phyloP scores from a whole-genome alignment of 129 eudicot species.

The Scalesia atractyloides region DNA sequence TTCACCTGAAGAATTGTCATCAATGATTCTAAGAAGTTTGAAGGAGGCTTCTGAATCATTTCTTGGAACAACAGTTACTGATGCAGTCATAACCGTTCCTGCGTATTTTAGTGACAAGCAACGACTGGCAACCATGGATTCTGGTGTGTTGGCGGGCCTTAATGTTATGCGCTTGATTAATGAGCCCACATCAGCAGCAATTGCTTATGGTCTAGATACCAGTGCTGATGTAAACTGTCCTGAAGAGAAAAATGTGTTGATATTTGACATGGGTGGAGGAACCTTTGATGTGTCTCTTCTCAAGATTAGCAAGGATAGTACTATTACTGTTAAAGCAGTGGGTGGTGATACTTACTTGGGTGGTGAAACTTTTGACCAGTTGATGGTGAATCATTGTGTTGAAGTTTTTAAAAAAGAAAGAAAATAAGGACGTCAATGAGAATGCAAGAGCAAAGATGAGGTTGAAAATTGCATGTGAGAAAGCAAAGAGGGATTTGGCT shows the following conservation, averaged over 20 bases:
- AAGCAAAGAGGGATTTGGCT: constrained; percentile 15
- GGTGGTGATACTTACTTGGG: constrained; percentile 6
- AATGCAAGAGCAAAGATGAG: constrained; percentile 10
- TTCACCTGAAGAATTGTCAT: constrained; percentile 7
- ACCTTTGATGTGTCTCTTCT: constrained; percentile 18
- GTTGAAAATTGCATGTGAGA: neutral
- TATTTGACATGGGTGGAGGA: constrained; percentile 8
- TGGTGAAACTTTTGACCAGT: constrained; percentile 6
- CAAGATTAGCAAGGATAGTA: neutral
- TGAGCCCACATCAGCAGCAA: constrained; percentile 9
- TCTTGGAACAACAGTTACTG: constrained; percentile 2
- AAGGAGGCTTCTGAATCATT: constrained; percentile 9
- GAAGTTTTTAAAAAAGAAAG: constrained; percentile 11
- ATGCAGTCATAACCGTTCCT: constrained; percentile 14
- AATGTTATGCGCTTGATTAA: constrained; percentile 10
- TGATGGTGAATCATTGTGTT: constrained; percentile 14
- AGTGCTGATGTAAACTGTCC: constrained; percentile 2
- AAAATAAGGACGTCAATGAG: neutral
- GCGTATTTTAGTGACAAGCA: constrained; percentile 9
- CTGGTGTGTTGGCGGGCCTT: constrained; percentile 3
- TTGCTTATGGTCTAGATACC: neutral
- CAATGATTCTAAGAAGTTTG: neutral
- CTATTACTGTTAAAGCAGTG: constrained; percentile 5
- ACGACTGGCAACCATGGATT: constrained; percentile 14
- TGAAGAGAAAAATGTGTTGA: neutral